Conservation (phyloP, 2,329 filamentous ascomycete genomes). For the Teratosphaeriaceae sp. region DNA sequence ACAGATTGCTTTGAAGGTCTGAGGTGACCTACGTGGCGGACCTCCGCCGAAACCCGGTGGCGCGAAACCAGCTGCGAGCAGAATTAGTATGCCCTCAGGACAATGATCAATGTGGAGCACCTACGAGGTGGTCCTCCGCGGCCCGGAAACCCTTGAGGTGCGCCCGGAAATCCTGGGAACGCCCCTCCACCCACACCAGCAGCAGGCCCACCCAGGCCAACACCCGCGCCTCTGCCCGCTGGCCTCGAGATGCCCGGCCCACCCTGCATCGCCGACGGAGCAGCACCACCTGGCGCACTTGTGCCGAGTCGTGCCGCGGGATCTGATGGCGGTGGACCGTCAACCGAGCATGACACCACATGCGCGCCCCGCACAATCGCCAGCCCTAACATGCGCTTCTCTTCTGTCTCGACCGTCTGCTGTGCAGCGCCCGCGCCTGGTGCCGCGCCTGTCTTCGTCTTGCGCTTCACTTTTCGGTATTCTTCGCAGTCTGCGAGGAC, state of each 20-base stretch:
- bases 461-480: slow-evolving; percentile 85
- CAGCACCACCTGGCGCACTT: slow-evolving; percentile 57
- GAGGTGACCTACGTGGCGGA: slow-evolving; percentile 10
- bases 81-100: not conserved
- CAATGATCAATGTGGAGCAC: not conserved
- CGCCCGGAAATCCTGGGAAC: slow-evolving; percentile 54
- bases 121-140: slow-evolving; percentile 6
- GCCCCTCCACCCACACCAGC: slow-evolving; percentile 79
- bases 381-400: slow-evolving; percentile 94
- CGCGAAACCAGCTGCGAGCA: slow-evolving; percentile 12
- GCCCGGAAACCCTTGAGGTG: slow-evolving; percentile 45
- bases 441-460: slow-evolving; percentile 65
- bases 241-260: slow-evolving; percentile 88
- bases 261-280: slow-evolving; percentile 63
- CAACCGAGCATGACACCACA: slow-evolving; percentile 90
- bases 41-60: slow-evolving; percentile 4
- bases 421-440: slow-evolving; percentile 49
- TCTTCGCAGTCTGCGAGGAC: slow-evolving; percentile 98
- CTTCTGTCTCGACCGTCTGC: slow-evolving; percentile 73
- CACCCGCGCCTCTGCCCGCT: slow-evolving; percentile 69
- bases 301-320: slow-evolving; percentile 83
- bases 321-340: slow-evolving; percentile 91
- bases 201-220: slow-evolving; percentile 82
- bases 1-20: not conserved
- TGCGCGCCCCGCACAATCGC: slow-evolving; percentile 92